phyloP scores from a whole-genome alignment of 148 eudicot species.

The Persicaria maculosa region DNA sequence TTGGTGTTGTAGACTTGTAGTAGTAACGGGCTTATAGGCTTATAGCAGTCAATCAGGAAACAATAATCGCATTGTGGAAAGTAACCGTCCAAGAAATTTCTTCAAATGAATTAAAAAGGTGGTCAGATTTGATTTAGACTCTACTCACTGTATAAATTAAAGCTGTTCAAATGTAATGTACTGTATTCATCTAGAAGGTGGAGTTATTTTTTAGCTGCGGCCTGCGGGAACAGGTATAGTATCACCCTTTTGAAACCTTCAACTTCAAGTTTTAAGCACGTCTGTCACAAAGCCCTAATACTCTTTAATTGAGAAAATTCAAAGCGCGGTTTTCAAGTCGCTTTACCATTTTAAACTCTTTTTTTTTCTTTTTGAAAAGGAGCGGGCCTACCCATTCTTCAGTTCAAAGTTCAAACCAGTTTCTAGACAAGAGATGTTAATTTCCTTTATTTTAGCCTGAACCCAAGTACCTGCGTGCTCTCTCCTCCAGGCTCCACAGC shows the following conservation, averaged over 20 bases:
- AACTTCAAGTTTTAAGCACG: too few species aligned
- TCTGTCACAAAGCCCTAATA: too few species aligned
- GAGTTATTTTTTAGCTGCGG: too few species aligned
- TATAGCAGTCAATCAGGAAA: not conserved
- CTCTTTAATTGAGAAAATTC: not conserved
- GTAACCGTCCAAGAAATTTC: not conserved
- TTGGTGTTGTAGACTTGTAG: too few species aligned
- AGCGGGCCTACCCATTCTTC: too few species aligned
- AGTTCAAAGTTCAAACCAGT: not conserved
- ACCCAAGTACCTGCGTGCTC: not conserved
- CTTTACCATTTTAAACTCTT: not conserved
- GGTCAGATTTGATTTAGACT: not conserved
- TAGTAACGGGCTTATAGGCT: not conserved
- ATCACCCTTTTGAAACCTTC: too few species aligned
- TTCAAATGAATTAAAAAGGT: not conserved
- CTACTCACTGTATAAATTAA: not conserved
- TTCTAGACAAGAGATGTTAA: too few species aligned
- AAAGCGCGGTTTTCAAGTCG: conserved; percentile 8
- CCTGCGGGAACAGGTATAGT: too few species aligned
- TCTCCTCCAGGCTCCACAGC: not conserved
- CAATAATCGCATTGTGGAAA: not conserved
- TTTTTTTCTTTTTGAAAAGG: not conserved
- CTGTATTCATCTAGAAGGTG: too few species aligned
- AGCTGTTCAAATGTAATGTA: not conserved
- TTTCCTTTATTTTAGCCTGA: not conserved